Conservation (phyloP, 345 rosid species). For the Acer campestre region DNA sequence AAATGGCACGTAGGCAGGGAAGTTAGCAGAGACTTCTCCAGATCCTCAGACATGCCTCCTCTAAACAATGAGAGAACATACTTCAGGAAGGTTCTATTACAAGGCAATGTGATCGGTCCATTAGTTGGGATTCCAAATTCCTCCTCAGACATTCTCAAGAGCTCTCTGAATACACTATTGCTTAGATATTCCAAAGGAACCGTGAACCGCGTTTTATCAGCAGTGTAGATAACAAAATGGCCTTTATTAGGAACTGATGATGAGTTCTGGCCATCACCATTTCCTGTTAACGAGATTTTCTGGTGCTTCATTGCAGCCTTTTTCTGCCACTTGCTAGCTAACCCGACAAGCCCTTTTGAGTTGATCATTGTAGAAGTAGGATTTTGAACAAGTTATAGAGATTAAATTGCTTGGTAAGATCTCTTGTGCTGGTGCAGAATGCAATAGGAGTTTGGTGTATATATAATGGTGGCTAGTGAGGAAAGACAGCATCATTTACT, state of each 20-base stretch:
- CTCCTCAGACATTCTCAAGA: slow-evolving; percentile 21
- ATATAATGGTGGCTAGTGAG: neutral
- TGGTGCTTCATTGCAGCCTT: slow-evolving; percentile 11
- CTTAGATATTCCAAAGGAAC: slow-evolving; percentile 30
- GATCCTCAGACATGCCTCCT: slow-evolving; percentile 28
- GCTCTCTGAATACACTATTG: slow-evolving; percentile 6
- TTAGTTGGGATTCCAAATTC: slow-evolving; percentile 20
- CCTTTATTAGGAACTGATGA: slow-evolving; percentile 21
- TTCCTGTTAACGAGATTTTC: slow-evolving; percentile 11
- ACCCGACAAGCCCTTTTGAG: slow-evolving; percentile 21
- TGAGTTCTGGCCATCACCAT: neutral
- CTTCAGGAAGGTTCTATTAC: slow-evolving; percentile 29
- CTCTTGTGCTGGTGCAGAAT: neutral
- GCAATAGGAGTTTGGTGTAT: neutral
- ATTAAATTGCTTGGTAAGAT: neutral
- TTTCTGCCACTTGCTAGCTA: slow-evolving; percentile 31
- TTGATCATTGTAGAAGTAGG: slow-evolving; percentile 16
- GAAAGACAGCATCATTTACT: no score
- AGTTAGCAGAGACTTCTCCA: slow-evolving; percentile 33
- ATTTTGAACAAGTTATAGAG: neutral
- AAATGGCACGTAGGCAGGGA: slow-evolving; percentile 8
- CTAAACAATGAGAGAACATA: slow-evolving; percentile 26
- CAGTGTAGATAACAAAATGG: slow-evolving; percentile 28
- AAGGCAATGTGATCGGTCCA: slow-evolving; percentile 29
- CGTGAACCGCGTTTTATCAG: slow-evolving; percentile 14